These are phyloP conservation scores for Guyanaporus albipodus DNA, from an alignment of 768 basidiomycete genomes.

Conservation along the genomic window DNA sequence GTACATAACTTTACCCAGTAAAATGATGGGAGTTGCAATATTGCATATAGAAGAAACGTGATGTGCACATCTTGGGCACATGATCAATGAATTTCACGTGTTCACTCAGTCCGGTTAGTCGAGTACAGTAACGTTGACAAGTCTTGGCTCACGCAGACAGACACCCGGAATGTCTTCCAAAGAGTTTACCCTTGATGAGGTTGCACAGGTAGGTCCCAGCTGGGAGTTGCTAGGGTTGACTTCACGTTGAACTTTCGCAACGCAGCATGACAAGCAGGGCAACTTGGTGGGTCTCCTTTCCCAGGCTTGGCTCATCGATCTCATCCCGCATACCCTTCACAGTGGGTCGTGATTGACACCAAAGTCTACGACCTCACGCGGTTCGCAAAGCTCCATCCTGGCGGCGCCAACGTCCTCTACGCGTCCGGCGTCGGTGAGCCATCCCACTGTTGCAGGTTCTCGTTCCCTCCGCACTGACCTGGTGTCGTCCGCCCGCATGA, in stretches of 20 bases:
- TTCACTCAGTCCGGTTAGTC: no score
- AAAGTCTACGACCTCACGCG: conserved; percentile 79
- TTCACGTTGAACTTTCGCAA: not conserved
- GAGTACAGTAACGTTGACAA: no score
- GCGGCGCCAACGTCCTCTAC: conserved; percentile 72
- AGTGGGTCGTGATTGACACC: conserved; percentile 83
- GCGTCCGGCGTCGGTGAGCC: conserved; percentile 60
- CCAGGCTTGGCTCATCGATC: not conserved
- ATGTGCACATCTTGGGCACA: no score
- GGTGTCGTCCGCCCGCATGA: no score
- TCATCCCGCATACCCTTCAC: not conserved
- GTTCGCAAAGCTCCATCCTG: conserved; percentile 82
- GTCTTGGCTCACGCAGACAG: not conserved
- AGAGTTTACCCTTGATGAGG: conserved; percentile 54
- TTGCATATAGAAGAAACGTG: no score
- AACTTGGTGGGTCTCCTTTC: conserved; percentile 55
- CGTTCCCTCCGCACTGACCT: not conserved
- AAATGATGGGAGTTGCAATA: no score
- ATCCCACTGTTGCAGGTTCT: not conserved
- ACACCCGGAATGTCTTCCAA: conserved; percentile 19
- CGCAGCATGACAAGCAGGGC: conserved; percentile 82
- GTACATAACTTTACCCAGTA: no score
- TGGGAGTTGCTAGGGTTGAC: not conserved
- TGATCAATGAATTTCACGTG: no score
- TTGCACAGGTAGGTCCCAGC: conserved; percentile 51